Conservation (phyloP, 148 eudicot species). For the Camellia sinensis region DNA sequence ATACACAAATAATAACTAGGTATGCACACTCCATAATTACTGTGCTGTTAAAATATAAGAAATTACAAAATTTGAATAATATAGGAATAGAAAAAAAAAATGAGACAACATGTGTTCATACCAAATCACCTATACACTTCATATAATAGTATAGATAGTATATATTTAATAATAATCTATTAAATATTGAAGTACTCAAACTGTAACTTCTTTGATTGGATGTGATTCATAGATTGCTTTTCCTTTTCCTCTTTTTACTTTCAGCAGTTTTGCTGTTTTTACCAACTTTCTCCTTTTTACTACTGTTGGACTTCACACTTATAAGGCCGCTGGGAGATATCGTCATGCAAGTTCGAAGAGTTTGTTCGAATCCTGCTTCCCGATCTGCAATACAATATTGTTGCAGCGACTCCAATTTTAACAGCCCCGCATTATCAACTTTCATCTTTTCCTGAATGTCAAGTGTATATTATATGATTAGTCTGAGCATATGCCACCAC, state of each 20-base stretch:
- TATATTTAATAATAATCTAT: too few species aligned
- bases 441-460: conserved; percentile 9
- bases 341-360: conserved; percentile 8
- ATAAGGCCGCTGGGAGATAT: conserved; percentile 14
- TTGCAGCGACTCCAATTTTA: conserved; percentile 4
- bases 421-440: background rate
- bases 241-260: background rate
- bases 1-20: too few species aligned
- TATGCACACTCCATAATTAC: too few species aligned
- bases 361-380: conserved; percentile 11
- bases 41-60: too few species aligned
- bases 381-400: conserved; percentile 11
- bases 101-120: too few species aligned
- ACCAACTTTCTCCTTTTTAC: background rate
- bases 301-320: conserved; percentile 9
- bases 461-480: background rate
- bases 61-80: too few species aligned
- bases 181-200: too few species aligned
- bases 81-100: too few species aligned
- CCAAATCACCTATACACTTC: too few species aligned
- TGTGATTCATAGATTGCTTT: background rate
- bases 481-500: background rate
- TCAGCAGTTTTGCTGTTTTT: conserved; percentile 1
- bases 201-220: background rate
- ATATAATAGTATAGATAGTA: too few species aligned